A percentile compares a stretch with the other conserved stretches of the same genome.
Conservation (phyloP, 2,329 filamentous ascomycete genomes). For the Fusarium foetens region DNA sequence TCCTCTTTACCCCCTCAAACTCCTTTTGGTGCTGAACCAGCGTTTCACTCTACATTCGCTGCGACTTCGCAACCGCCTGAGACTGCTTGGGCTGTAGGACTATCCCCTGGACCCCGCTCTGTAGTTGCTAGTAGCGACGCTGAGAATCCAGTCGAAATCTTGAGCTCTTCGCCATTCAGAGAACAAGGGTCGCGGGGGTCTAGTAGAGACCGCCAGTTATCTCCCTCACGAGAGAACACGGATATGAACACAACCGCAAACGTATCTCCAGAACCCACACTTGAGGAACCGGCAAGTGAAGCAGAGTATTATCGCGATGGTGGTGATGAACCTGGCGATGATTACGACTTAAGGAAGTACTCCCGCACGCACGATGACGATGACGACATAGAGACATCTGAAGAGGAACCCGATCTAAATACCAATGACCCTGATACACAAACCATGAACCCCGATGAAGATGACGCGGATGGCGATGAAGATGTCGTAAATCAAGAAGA, state of each 20-base stretch:
- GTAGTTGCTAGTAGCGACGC: constrained; percentile 22
- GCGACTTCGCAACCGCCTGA: constrained; percentile 11
- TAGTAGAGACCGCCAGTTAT: constrained; percentile 10
- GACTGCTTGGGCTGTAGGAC: constrained; percentile 19
- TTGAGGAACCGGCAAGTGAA: constrained; percentile 31
- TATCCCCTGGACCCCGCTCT: constrained; percentile 15
- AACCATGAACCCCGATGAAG: constrained; percentile 36
- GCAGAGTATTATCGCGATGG: constrained; percentile 41
- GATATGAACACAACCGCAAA: constrained; percentile 1
- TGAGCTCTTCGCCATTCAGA: constrained; percentile 36
- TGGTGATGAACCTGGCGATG: constrained; percentile 47
- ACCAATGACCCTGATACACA: constrained; percentile 40
- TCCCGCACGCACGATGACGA: constrained; percentile 48
- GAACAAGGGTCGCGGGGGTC: constrained; percentile 20
- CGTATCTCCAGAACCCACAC: constrained; percentile 11
- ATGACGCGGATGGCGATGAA: constrained; percentile 44
- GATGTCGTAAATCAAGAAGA: constrained; percentile 39
- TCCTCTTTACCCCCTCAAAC: not conserved
- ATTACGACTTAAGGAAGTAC: constrained; percentile 50
- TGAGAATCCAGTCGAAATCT: constrained; percentile 39
- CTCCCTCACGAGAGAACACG: constrained; percentile 8
- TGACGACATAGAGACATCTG: constrained; percentile 46
- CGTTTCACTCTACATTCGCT: constrained; percentile 20
- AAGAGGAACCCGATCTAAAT: constrained; percentile 46
- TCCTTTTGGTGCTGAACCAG: constrained; percentile 19